Evolutionary conservation across 768 basidiomycete genomes (phyloP).

Genomic region (Pleurotus giganteus): DNA sequence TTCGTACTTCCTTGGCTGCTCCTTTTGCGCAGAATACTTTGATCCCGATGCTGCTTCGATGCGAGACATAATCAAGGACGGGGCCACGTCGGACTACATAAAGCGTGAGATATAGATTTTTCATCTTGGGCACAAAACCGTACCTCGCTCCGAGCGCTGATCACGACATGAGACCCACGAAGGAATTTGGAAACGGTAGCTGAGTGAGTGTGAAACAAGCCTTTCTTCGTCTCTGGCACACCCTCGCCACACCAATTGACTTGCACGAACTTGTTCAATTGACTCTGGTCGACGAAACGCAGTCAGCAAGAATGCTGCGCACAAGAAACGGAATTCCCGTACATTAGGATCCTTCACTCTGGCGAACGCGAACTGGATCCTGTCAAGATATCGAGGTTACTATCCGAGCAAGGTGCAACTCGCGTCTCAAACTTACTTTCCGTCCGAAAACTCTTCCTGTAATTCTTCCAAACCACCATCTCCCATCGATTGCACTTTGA

Average conservation of each 20-base stretch:
- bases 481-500: slow-evolving; percentile 87
- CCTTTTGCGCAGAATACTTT: slow-evolving; percentile 83
- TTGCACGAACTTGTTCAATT: slow-evolving; percentile 89
- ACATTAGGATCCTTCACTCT: slow-evolving; percentile 86
- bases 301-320: slow-evolving; percentile 5
- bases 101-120: background rate
- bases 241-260: slow-evolving; percentile 98
- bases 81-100: slow-evolving; percentile 72
- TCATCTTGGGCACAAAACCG: slow-evolving; percentile 15
- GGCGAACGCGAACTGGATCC: slow-evolving; percentile 92
- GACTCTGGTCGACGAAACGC: slow-evolving; percentile 45
- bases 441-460: slow-evolving; percentile 94
- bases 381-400: slow-evolving; percentile 27
- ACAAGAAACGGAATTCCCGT: slow-evolving; percentile 20
- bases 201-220: slow-evolving; percentile 88
- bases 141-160: slow-evolving; percentile 86
- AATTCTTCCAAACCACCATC: slow-evolving; percentile 86
- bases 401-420: slow-evolving; percentile 11
- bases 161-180: slow-evolving; percentile 80
- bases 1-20: slow-evolving; percentile 67
- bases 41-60: slow-evolving; percentile 91
- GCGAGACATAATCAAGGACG: slow-evolving; percentile 77
- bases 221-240: slow-evolving; percentile 90
- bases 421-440: slow-evolving; percentile 52
- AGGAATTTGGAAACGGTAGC: slow-evolving; percentile 77